A percentile compares a stretch with the other conserved stretches of the same genome.
These are phyloP conservation scores for Parathielavia hyrcaniae DNA, from an alignment of 495 filamentous ascomycete species.

Conservation along the genomic window DNA sequence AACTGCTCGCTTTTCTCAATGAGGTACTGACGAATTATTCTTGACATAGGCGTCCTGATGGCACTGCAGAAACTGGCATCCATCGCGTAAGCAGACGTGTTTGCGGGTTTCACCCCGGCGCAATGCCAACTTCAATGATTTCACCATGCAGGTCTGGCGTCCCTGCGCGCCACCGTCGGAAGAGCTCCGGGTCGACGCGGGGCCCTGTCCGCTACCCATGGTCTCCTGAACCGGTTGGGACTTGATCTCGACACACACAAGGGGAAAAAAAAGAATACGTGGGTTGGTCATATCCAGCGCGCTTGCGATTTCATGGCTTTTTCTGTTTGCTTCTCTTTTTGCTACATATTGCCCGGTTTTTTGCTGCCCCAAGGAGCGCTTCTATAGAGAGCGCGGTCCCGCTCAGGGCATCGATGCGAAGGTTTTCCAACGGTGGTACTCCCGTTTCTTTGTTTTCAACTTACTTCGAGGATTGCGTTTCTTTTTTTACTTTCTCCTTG, in stretches of 20 bases:
- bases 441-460: background rate
- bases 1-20: background rate
- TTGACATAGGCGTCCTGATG: slow-evolving; percentile 10
- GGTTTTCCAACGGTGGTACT: background rate
- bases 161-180: slow-evolving; percentile 10
- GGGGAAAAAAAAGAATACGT: too few species aligned
- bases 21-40: background rate
- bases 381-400: background rate
- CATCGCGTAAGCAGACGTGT: slow-evolving; percentile 14
- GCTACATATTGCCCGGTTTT: background rate
- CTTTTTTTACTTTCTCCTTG: background rate
- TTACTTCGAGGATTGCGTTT: too few species aligned
- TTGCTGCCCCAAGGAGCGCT: background rate
- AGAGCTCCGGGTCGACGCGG: slow-evolving; percentile 7
- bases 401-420: background rate
- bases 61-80: slow-evolving; percentile 16
- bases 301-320: background rate
- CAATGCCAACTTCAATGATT: slow-evolving; percentile 11
- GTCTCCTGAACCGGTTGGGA: background rate
- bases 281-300: slow-evolving; percentile 15
- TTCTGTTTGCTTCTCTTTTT: slow-evolving; percentile 4
- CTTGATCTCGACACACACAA: slow-evolving; percentile 3
- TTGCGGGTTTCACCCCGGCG: background rate
- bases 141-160: slow-evolving; percentile 9
- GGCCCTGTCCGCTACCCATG: background rate